Evolutionary conservation across 257 asterid genomes (phyloP), one percentile per base, ranked within the genome.

Genomic region (Agastache rugosa): DNA sequence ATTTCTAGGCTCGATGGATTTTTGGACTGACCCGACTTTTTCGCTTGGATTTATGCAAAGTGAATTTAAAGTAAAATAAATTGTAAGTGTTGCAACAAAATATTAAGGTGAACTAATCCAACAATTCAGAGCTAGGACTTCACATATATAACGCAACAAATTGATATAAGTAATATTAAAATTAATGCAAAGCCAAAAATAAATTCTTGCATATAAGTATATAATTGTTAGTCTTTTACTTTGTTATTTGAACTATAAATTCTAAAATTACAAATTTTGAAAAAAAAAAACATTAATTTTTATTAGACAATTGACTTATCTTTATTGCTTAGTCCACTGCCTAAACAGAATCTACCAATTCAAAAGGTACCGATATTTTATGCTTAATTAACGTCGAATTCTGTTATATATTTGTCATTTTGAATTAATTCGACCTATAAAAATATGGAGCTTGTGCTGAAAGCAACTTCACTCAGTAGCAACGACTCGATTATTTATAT

Each of bases 311-410:
- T 20, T 20, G 27, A 20, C 54, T 55, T 55, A 7, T 55, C 16
- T 22, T 55, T 22, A 22, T 20, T 16, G 34, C 62, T 55, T 10
- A 55, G 62, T 55, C 62, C 29, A 55, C 62, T 55, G 1, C 62
- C 31, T 20, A 22, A 55, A 55, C 62, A 55, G 54, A 55, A 55
- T 55, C n/a, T 20, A 22, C 62, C 62, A 55, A 55, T 11, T 55
- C 62, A 55, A 55, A 55, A 8, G 62, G 62, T 9, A 8, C 56
- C 6, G 2, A 14, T 15, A 19, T 20, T 20, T 10, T 11, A 2
- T 55, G 3, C 62, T 3, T 22, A 20, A 55, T 20, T 20, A 20
- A 20, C 31, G 62, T 0, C 0, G 12, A 23, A 23, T 23, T 31
- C 63, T 10, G 63, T 56, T 56, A 23, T 4, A 23, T 23, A n/a